These are phyloP conservation scores for Aspergillus latus DNA, from an alignment of 2,329 filamentous ascomycete genomes.

Conservation along the genomic window DNA sequence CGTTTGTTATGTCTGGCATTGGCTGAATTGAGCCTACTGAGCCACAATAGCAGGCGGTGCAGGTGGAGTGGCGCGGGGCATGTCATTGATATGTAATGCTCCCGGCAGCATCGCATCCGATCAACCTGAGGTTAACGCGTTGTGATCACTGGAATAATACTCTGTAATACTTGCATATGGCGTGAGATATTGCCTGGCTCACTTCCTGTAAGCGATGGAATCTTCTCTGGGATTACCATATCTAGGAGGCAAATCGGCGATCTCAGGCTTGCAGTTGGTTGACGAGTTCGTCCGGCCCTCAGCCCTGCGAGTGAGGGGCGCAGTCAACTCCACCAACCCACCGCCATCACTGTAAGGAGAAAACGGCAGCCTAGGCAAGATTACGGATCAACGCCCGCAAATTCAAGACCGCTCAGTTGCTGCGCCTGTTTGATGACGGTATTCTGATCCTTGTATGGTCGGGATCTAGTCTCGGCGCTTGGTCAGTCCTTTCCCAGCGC, in stretches of 20 bases:
- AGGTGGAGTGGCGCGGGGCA: neutral
- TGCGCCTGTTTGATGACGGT: slow-evolving; percentile 13
- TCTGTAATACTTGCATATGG: neutral
- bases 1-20: neutral
- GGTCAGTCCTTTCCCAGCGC: too few relatives aligned
- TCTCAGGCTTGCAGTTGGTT: neutral
- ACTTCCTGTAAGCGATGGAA: neutral
- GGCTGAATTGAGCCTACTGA: neutral
- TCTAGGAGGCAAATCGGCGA: neutral
- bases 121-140: too few relatives aligned
- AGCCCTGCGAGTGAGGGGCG: slow-evolving; percentile 13
- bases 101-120: slow-evolving; percentile 4
- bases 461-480: slow-evolving; percentile 4
- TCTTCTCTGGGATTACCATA: neutral
- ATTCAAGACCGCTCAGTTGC: neutral
- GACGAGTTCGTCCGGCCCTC: neutral
- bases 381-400: neutral
- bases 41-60: neutral
- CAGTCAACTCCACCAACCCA: slow-evolving; percentile 6
- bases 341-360: slow-evolving; percentile 6
- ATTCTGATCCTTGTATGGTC: neutral
- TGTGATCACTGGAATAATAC: neutral
- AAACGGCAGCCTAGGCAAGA: slow-evolving; percentile 9
- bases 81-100: neutral
- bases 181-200: neutral